A percentile compares a stretch with the other conserved stretches of the same genome.
These are phyloP conservation scores for Parathielavia hyrcaniae DNA, from an alignment of 495 filamentous ascomycete genomes.

Conservation along the genomic window DNA sequence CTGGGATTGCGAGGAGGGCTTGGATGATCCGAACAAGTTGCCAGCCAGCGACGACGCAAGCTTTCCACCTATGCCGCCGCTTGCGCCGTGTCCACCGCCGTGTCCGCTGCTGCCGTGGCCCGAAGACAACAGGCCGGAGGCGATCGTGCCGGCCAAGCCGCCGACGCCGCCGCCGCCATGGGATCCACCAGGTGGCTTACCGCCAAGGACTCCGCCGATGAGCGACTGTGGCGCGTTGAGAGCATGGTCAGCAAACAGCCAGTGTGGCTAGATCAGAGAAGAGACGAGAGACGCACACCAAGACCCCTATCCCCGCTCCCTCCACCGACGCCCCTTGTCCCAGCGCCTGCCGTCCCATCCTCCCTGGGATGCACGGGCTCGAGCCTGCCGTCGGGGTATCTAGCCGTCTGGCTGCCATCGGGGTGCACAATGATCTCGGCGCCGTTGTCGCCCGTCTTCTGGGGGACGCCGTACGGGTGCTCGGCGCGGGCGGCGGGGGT, in stretches of 20 bases:
- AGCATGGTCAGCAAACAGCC: background rate
- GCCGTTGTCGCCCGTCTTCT: conserved; percentile 18
- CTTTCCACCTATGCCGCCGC: conserved; percentile 38
- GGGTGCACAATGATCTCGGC: conserved; percentile 47
- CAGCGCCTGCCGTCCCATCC: conserved; percentile 12
- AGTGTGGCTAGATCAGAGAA: background rate
- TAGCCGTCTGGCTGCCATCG: conserved; percentile 47
- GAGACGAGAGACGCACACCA: conserved; percentile 34
- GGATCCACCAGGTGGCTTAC: conserved; percentile 20
- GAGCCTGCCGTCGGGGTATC: conserved; percentile 45
- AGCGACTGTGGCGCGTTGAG: conserved; percentile 18
- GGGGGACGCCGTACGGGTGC: conserved; percentile 49
- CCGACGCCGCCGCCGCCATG: conserved; percentile 28
- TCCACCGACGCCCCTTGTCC: conserved; percentile 31
- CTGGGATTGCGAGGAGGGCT: conserved; percentile 34
- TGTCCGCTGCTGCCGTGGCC: conserved; percentile 30
- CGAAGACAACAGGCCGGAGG: conserved; percentile 14
- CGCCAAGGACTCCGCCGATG: conserved; percentile 25
- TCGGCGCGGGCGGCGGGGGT: conserved; percentile 44
- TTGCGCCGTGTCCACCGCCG: conserved; percentile 26
- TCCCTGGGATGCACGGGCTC: conserved; percentile 42
- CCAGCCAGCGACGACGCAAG: conserved; percentile 44
- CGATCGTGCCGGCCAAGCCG: conserved; percentile 29
- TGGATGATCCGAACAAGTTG: conserved; percentile 36
- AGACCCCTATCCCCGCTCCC: conserved; percentile 40